Evolutionary conservation across 179 eudicot species (phyloP), one percentile per base, ranked within the genome.

Genomic region (Gypsophila paniculata): DNA sequence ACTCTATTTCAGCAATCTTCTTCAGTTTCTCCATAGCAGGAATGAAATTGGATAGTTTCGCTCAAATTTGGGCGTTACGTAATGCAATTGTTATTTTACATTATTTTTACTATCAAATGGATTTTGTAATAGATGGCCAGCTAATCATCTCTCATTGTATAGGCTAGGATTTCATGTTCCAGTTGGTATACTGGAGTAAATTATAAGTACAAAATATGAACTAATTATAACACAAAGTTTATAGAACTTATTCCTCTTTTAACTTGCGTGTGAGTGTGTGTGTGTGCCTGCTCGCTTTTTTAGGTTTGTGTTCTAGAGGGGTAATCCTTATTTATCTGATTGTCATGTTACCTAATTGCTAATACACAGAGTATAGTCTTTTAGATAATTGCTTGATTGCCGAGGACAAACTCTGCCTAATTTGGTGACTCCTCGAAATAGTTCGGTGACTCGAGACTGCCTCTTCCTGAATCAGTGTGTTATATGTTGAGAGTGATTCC

Each of bases 1-100:
- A 51, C 74, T 78, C 67, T 63, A 26, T 72, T 74, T 82, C 64
- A 25, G 64, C 76, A 70, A 72, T 76, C 68, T 74, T 77, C 79
- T 76, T 73, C 71, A 66, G 72, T 72, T 70, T 85, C 80, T 72
- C 48, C 78, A 53, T 61, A 32, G 63, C 62, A 59, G 72, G 59
- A 46, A 18, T 57, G 59, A 48, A 62, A 34, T 61, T 13, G 22
- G 5, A 22, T 2, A 52, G 51, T 61, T 49, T 48, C 52, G 36
- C 74, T 39, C 14, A 11, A 51, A 61, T 22, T 48, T 58, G 36
- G 46, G 73, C n/a, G 63, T 32, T 59, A 49, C 54, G 42, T 4
- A 61, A 48, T 36, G 17, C 12, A 62, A 22, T 51, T 21, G 58
- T 34, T 36, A 17, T 68, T 49, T 29, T 1, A 29, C 34, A 29